Evolutionary conservation across 352 stramenopile species (phyloP).

Genomic region (Plasmopara muralis): DNA sequence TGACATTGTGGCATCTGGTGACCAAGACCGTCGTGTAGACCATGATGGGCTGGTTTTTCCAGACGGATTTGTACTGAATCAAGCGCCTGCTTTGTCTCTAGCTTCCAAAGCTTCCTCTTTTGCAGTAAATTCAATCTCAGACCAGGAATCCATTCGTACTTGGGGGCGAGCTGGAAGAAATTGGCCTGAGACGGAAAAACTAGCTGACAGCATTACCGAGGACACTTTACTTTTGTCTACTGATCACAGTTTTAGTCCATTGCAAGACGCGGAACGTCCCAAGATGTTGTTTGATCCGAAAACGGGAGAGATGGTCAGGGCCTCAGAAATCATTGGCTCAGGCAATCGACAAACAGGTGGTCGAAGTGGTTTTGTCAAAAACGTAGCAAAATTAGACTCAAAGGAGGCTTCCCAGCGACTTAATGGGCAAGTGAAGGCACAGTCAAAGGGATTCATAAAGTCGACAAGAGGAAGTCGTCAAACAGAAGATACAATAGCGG

Average conservation of each 20-base stretch:
- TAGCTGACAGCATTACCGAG: constrained; percentile 1
- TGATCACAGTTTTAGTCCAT: constrained; percentile 11
- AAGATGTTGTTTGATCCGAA: constrained; percentile 75
- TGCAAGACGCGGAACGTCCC: constrained; percentile 40
- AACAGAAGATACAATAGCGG: constrained; percentile 1
- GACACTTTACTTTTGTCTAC: constrained; percentile 15
- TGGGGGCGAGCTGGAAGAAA: background rate
- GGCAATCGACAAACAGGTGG: constrained; percentile 9
- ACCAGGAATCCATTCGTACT: background rate
- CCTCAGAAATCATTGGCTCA: constrained; percentile 13
- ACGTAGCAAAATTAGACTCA: background rate
- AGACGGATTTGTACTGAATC: constrained; percentile 4
- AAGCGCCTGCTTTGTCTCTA: constrained; percentile 3
- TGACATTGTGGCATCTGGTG: constrained; percentile 11
- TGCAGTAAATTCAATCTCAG: background rate
- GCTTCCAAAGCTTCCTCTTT: too few species aligned
- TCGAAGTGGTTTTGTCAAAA: constrained; percentile 2
- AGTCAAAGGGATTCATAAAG: constrained; percentile 5
- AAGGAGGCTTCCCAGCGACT: background rate
- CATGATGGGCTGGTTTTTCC: constrained; percentile 4
- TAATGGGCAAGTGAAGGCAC: constrained; percentile 1
- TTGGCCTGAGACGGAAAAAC: background rate
- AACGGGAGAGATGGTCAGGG: constrained; percentile 49
- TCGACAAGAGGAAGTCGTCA: background rate
- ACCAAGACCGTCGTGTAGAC: constrained; percentile 9